Conservation (phyloP, 805 yeast species). For the Wickerhamiella occidentalis region DNA sequence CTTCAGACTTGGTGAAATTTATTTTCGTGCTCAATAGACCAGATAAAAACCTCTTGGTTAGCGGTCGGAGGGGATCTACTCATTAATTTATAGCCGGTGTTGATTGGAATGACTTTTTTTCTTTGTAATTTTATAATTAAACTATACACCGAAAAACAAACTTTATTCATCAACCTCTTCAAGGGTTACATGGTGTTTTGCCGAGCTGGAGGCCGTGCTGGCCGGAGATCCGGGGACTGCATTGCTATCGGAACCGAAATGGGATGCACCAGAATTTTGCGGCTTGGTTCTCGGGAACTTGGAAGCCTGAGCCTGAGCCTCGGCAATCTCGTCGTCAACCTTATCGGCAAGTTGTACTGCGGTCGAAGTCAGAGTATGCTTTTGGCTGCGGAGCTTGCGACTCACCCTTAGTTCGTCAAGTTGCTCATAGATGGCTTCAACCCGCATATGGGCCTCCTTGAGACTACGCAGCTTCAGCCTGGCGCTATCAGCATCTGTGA, state of each 20-base stretch:
- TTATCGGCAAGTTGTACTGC: conserved; percentile 11
- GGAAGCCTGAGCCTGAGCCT: not conserved
- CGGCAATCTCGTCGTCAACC: conserved; percentile 2
- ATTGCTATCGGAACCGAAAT: not conserved
- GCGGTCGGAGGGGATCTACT: too few relatives aligned
- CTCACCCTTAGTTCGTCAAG: conserved; percentile 5
- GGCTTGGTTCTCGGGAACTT: not conserved
- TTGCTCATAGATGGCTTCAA: conserved; percentile 8
- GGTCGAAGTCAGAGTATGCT: conserved; percentile 9
- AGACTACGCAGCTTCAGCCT: conserved; percentile 2
- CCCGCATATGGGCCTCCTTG: conserved; percentile 7
- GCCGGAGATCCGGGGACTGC: not conserved
- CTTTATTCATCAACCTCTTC: conserved; percentile 12
- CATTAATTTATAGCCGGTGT: too few relatives aligned
- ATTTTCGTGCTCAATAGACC: too few relatives aligned
- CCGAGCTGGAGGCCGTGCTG: not conserved
- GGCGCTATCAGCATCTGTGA: not conserved
- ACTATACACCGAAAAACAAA: not conserved
- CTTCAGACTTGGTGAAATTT: too few relatives aligned
- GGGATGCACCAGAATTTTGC: not conserved
- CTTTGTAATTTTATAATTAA: not conserved
- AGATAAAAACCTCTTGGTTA: too few relatives aligned
- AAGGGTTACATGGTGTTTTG: conserved; percentile 11
- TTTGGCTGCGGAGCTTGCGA: not conserved
- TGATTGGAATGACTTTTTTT: too few relatives aligned